These are phyloP conservation scores for Hylodesmum podocarpum DNA, from an alignment of 306 rosid genomes.

Conservation along the genomic window DNA sequence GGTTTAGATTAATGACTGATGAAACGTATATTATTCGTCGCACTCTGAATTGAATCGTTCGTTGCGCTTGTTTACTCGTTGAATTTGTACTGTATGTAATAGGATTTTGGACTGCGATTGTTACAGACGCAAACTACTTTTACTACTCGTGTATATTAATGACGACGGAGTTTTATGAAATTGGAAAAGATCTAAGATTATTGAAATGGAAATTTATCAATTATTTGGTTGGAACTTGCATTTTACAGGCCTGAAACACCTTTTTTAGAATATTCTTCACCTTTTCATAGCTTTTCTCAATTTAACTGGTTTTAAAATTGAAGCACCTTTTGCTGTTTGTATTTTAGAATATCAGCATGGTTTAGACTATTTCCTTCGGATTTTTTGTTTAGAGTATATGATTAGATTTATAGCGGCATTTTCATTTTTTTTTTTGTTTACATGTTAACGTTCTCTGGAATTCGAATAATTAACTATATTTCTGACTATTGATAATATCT, in stretches of 20 bases:
- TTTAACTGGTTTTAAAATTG: not conserved
- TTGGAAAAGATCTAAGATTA: not conserved
- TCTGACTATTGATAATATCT: not conserved
- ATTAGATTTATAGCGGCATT: not conserved
- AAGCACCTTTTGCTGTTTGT: not conserved
- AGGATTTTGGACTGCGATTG: not conserved
- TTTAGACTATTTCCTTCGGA: not conserved
- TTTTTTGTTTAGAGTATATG: not conserved
- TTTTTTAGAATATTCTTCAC: not conserved
- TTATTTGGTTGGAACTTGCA: not conserved
- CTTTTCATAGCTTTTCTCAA: not conserved
- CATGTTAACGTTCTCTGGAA: not conserved
- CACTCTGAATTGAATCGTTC: not conserved
- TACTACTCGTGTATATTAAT: not conserved
- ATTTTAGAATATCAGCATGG: not conserved
- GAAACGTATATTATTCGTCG: not conserved
- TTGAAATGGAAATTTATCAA: not conserved
- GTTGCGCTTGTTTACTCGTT: not conserved
- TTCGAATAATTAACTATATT: not conserved
- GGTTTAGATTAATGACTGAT: not conserved
- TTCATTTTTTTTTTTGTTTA: not conserved
- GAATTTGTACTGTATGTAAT: no score
- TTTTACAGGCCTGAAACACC: not conserved
- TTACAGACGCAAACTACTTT: not conserved
- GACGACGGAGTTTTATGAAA: conserved; percentile 1